Percentiles rank a stretch among this genome's conserved stretches.
Evolutionary conservation across 2,329 filamentous ascomycete species (phyloP).

Genomic region (Fusarium austroafricanum): DNA sequence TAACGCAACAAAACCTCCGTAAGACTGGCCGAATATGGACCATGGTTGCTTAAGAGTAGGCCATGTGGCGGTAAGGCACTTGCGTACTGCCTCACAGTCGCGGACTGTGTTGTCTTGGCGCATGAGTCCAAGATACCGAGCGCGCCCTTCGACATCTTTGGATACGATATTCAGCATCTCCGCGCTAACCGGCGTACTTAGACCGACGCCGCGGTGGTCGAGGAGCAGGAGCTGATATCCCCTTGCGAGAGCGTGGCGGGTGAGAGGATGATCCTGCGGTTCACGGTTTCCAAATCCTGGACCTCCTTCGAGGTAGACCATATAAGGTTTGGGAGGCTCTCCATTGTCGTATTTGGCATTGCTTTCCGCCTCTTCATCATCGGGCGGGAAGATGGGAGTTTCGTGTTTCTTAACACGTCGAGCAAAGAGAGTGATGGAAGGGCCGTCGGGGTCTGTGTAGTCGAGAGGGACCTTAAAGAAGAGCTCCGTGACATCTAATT

Average conservation of each 20-base stretch:
- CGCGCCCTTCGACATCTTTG: conserved; percentile 75
- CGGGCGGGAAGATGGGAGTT: conserved; percentile 64
- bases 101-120: conserved; percentile 90
- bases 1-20: conserved; percentile 86
- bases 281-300: conserved; percentile 82
- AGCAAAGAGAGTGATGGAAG: conserved; percentile 79
- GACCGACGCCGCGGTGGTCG: conserved; percentile 91
- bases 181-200: conserved; percentile 83
- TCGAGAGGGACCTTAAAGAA: conserved; percentile 90
- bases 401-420: conserved; percentile 77
- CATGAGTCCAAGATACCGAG: conserved; percentile 84
- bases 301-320: conserved; percentile 86
- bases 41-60: conserved; percentile 79
- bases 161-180: conserved; percentile 69
- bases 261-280: conserved; percentile 79
- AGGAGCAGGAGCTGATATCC: conserved; percentile 88
- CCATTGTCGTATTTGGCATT: conserved; percentile 24
- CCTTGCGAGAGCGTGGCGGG: conserved; percentile 76
- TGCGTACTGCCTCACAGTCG: conserved; percentile 87
- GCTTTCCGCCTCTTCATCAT: conserved; percentile 41
- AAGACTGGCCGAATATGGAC: conserved; percentile 90
- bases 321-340: conserved; percentile 62
- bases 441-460: conserved; percentile 71
- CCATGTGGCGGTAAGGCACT: conserved; percentile 76
- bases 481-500: conserved; percentile 80